A percentile compares a stretch with the other conserved stretches of the same genome.
phyloP scores from a whole-genome alignment of 345 rosid genomes.

The Aquilaria malaccensis region DNA sequence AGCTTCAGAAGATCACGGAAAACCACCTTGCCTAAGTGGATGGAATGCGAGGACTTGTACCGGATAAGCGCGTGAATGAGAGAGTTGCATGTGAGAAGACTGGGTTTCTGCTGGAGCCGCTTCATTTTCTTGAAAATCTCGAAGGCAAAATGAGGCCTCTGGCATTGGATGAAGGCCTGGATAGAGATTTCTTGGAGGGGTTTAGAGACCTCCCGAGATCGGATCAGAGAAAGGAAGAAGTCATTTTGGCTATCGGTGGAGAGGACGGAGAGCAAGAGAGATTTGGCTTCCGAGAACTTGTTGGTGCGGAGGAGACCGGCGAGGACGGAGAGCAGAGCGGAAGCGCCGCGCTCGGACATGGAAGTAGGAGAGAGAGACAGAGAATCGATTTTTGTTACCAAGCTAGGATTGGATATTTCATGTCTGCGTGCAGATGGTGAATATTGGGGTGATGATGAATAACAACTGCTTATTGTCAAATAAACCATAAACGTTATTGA shows the following conservation, averaged over 20 bases:
- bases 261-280: slow-evolving; percentile 56
- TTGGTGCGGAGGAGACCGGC: slow-evolving; percentile 44
- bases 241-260: slow-evolving; percentile 32
- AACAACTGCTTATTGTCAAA: too few species aligned
- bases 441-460: too few species aligned
- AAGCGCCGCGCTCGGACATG: slow-evolving; percentile 31
- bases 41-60: slow-evolving; percentile 51
- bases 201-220: slow-evolving; percentile 30
- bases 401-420: too few species aligned
- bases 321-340: slow-evolving; percentile 55
- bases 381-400: background rate
- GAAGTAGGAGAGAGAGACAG: slow-evolving; percentile 34
- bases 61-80: slow-evolving; percentile 61
- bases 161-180: slow-evolving; percentile 47
- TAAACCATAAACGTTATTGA: too few species aligned
- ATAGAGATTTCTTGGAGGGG: slow-evolving; percentile 54
- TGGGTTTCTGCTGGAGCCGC: slow-evolving; percentile 47
- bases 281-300: slow-evolving; percentile 57
- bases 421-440: too few species aligned
- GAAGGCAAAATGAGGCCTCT: slow-evolving; percentile 58
- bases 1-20: slow-evolving; percentile 43
- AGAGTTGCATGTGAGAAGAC: slow-evolving; percentile 54
- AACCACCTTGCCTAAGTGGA: slow-evolving; percentile 39
- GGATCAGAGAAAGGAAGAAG: slow-evolving; percentile 43
- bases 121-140: slow-evolving; percentile 65